Conservation (phyloP, 1,139 yeast genomes). For the Magnusiomyces tetraspermus region DNA sequence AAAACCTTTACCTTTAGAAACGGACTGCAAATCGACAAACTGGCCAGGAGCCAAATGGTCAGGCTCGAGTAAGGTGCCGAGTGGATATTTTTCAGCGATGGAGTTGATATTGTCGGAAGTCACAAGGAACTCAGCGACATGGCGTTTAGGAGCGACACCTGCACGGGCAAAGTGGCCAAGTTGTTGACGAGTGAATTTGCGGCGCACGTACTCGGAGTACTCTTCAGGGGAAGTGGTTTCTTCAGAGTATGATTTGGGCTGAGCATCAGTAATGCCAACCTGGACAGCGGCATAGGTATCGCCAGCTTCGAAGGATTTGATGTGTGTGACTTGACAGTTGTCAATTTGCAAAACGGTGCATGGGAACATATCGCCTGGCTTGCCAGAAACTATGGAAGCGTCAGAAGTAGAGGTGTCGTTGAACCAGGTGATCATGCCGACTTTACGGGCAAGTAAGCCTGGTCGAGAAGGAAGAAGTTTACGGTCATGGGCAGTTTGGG, state of each 20-base stretch:
- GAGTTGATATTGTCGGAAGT: slow-evolving; percentile 49
- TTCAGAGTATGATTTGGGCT: not conserved
- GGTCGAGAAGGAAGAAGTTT: slow-evolving; percentile 65
- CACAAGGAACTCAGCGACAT: slow-evolving; percentile 70
- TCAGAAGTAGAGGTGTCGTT: slow-evolving; percentile 22
- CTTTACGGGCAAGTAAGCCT: slow-evolving; percentile 72
- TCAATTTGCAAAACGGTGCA: slow-evolving; percentile 78
- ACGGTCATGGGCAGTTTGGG: slow-evolving; percentile 38
- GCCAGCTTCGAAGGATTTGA: slow-evolving; percentile 48
- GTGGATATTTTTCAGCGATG: slow-evolving; percentile 48
- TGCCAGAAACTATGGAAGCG: slow-evolving; percentile 5
- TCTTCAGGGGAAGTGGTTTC: slow-evolving; percentile 32
- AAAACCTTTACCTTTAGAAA: slow-evolving; percentile 91
- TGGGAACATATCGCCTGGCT: slow-evolving; percentile 34
- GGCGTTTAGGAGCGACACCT: slow-evolving; percentile 72
- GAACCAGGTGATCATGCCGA: slow-evolving; percentile 87
- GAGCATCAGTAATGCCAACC: slow-evolving; percentile 47
- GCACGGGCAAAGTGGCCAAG: slow-evolving; percentile 78
- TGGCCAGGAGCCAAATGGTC: slow-evolving; percentile 81
- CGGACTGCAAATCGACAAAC: slow-evolving; percentile 67
- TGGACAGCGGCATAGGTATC: slow-evolving; percentile 83
- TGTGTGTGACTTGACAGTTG: slow-evolving; percentile 73
- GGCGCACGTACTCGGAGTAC: slow-evolving; percentile 40
- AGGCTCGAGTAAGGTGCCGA: slow-evolving; percentile 73
- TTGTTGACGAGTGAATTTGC: slow-evolving; percentile 54